phyloP scores from a whole-genome alignment of 2,329 filamentous ascomycete species.

The Nothophaeocryptopus gaeumannii region DNA sequence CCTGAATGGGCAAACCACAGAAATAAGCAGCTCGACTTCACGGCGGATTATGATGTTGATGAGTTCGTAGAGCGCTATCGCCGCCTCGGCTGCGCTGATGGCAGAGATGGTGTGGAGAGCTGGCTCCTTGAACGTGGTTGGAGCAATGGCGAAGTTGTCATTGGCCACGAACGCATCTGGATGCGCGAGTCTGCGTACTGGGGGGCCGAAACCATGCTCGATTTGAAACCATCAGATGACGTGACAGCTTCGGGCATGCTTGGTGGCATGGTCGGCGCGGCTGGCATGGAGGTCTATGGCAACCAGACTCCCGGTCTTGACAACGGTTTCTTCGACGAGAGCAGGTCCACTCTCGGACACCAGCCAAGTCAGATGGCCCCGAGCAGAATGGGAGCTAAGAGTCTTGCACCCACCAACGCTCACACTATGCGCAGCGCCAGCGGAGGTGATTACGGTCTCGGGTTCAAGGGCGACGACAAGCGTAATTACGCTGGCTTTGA shows the following conservation, averaged over 20 bases:
- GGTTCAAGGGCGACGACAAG: slow-evolving; percentile 76
- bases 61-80: slow-evolving; percentile 85
- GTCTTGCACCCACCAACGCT: slow-evolving; percentile 57
- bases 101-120: slow-evolving; percentile 86
- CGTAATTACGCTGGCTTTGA: slow-evolving; percentile 70
- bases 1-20: slow-evolving; percentile 95
- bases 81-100: slow-evolving; percentile 80
- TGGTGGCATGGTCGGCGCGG: slow-evolving; percentile 53
- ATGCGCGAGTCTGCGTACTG: slow-evolving; percentile 93
- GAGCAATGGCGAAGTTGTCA: slow-evolving; percentile 94
- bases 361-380: slow-evolving; percentile 47
- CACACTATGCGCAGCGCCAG: slow-evolving; percentile 51
- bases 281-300: slow-evolving; percentile 70
- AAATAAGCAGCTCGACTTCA: slow-evolving; percentile 89
- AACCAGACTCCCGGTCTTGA: slow-evolving; percentile 52
- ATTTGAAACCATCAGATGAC: slow-evolving; percentile 68
- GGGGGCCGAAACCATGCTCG: slow-evolving; percentile 95
- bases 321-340: slow-evolving; percentile 44
- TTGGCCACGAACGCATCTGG: slow-evolving; percentile 91
- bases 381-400: slow-evolving; percentile 39
- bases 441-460: slow-evolving; percentile 84
- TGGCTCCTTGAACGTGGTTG: slow-evolving; percentile 94
- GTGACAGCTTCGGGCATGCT: slow-evolving; percentile 37
- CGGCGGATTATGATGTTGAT: slow-evolving; percentile 90
- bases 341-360: slow-evolving; percentile 67